Base-by-base conservation (phyloP, 1,139 yeast genomes). In the Citeromyces hawaiiensis region DNA sequence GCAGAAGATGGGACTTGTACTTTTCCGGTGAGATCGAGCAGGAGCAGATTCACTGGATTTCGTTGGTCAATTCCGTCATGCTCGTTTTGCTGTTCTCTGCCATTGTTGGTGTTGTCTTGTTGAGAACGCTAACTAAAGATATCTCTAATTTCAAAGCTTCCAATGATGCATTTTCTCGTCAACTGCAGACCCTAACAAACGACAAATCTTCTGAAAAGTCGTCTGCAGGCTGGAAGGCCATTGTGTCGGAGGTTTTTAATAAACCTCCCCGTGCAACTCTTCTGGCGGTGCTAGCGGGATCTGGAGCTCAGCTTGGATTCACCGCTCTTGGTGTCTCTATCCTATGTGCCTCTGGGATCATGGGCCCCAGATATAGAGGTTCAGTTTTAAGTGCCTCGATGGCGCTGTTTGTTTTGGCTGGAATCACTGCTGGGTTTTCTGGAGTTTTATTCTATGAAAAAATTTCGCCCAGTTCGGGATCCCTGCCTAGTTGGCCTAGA, bases 1-100 rank as follows among this genome's bases (percentile, higher is more conserved):
- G 68, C 39, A 67, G 76, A 45, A 65, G 96, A 48, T 85, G 94
- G 94, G 76, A 76, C 40, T 61, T 78, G 49, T 86, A 80, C 55
- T 71, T 79, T 52, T 69, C 72, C 40, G 68, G 72, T 47, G 83
- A 74, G 38, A 70, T 68, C 30, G 57, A 59, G 34, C 56, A 59
- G 4, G 61, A 64, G 18, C 69, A 68, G 25, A 72, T 80, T 39
- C 93, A 81, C 51, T 81, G 88, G 87, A 53, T 81, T 33, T 76
- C 91, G 0, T 58, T 82, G 40, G 60, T 78, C 38, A 80, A 81
- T 53, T 76, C 88, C 0, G 52, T 80, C 15, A 76, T 79, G 1
- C 62, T 82, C 38, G 72, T 79, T 3, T 58, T 70, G 4, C 63
- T 80, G 35, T 62, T 79, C 5, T 70, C 87, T 0, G 58, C 76